Evolutionary conservation across 768 basidiomycete species (phyloP), one percentile per base, ranked within the genome.

Genomic region (Leccinum uliginosum): DNA sequence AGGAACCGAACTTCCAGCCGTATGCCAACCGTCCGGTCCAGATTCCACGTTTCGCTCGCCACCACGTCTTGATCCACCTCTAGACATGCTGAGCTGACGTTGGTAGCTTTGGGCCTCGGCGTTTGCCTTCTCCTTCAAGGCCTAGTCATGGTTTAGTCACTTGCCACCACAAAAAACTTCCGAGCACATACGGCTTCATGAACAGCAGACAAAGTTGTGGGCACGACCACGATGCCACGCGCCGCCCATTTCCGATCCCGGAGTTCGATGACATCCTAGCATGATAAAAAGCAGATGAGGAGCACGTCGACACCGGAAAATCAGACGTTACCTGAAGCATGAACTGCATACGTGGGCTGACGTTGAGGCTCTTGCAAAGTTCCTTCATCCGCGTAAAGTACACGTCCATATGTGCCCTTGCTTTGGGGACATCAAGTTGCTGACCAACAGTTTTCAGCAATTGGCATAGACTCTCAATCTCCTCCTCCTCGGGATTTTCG

Each of bases 401-500:
- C 30, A 95, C 87, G 64, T 90, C 87, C 84, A 98, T 89, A 65
- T 92, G 89, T 15, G 85, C 86, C 49, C 81, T 83, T 29, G 91
- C 87, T 76, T 92, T 93, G 24, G 72, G 74, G 7, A 85, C 87
- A 65, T 98, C 97, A 53, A 98, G 83, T 17, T 81, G 76, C 54
- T 80, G 78, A 53, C 96, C 96, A 52, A 98, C 91, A 6, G 96
- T 98, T 21, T 87, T 82, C 52, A 99, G 72, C 53, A 98, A 81
- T 71, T 93, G 93, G 81, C 94, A 98, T 55, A 97, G 80, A 48
- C 88, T 91, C 80, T 98, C 96, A 61, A 99, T 90, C 68, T 97
- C 95, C 76, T 98, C 96, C 74, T 98, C 96, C 67, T 98, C 94
- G 0, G 94, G 97, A 66, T 92, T 91, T 63, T 93, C 87, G 56